These are phyloP conservation scores for Pseudodiploospora longispora DNA, from an alignment of 2,329 filamentous ascomycete species.

Conservation along the genomic window DNA sequence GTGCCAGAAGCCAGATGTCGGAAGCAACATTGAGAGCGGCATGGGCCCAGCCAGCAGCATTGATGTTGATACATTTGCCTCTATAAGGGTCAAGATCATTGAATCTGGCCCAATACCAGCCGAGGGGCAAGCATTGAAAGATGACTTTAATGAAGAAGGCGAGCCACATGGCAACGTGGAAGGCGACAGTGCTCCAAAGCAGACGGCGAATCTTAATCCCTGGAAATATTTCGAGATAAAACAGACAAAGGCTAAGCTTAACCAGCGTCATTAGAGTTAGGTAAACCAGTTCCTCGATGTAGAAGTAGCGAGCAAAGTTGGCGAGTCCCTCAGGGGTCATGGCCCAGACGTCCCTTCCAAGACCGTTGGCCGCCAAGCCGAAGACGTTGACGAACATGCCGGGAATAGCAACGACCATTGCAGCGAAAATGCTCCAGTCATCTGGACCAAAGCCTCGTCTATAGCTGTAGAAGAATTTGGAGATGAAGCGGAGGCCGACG, in stretches of 20 bases:
- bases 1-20: constrained; percentile 34
- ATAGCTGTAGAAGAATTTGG: constrained; percentile 20
- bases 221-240: constrained; percentile 36
- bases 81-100: constrained; percentile 25
- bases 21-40: constrained; percentile 33
- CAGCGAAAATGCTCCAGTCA: constrained; percentile 20
- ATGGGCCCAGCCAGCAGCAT: constrained; percentile 32
- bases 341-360: constrained; percentile 28
- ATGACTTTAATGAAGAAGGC: constrained; percentile 25
- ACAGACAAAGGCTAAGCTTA: constrained; percentile 33
- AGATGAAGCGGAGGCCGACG: constrained; percentile 12
- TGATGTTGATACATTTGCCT: constrained; percentile 34
- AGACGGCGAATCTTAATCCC: constrained; percentile 18
- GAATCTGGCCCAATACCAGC: constrained; percentile 34
- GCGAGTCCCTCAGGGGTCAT: constrained; percentile 12
- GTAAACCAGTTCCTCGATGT: constrained; percentile 29
- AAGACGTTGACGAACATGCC: constrained; percentile 16
- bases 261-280: constrained; percentile 28
- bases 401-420: constrained; percentile 14
- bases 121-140: constrained; percentile 31
- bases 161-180: constrained; percentile 22
- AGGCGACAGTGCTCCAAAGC: constrained; percentile 24
- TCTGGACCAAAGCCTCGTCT: constrained; percentile 23
- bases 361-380: constrained; percentile 16
- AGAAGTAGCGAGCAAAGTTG: constrained; percentile 21